phyloP scores from a whole-genome alignment of 2,329 filamentous ascomycete species.

The Phaeosphaeriaceae sp. region DNA sequence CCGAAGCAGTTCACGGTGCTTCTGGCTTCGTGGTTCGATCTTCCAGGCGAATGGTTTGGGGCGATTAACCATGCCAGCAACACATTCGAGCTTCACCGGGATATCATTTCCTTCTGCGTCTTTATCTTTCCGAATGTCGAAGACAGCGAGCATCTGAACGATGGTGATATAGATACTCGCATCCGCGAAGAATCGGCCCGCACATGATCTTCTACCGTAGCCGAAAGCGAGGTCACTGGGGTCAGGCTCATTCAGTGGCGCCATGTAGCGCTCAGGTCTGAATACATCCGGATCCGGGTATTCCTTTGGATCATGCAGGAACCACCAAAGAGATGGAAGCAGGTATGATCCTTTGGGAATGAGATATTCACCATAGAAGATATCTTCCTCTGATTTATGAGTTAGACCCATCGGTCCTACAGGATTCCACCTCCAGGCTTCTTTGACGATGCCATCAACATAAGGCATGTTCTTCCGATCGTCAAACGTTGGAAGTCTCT shows the following conservation, averaged over 20 bases:
- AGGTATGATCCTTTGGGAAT: slow-evolving; percentile 53
- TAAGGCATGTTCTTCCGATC: slow-evolving; percentile 54
- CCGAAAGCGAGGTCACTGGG: slow-evolving; percentile 48
- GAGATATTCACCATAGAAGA: slow-evolving; percentile 45
- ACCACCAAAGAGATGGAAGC: slow-evolving; percentile 51
- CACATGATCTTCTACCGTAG: slow-evolving; percentile 53
- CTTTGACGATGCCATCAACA: slow-evolving; percentile 41
- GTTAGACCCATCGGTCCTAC: slow-evolving; percentile 41
- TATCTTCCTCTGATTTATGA: slow-evolving; percentile 40
- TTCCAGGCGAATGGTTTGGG: no score
- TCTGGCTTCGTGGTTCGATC: no score
- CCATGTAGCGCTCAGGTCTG: slow-evolving; percentile 54
- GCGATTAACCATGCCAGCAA: no score
- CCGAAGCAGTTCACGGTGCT: no score
- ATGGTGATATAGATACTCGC: no score
- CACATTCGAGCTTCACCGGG: no score
- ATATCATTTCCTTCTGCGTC: no score
- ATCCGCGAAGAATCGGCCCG: slow-evolving; percentile 20
- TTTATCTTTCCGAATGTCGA: no score
- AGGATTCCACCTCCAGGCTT: slow-evolving; percentile 54
- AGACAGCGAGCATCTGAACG: no score
- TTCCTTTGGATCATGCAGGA: slow-evolving; percentile 48
- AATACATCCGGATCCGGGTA: slow-evolving; percentile 51
- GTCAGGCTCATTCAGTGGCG: slow-evolving; percentile 46
- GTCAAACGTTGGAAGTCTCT: slow-evolving; percentile 56